Base-by-base conservation (phyloP, 192 early-diverging fungal genomes). In the Gamsiella multidivaricata region DNA sequence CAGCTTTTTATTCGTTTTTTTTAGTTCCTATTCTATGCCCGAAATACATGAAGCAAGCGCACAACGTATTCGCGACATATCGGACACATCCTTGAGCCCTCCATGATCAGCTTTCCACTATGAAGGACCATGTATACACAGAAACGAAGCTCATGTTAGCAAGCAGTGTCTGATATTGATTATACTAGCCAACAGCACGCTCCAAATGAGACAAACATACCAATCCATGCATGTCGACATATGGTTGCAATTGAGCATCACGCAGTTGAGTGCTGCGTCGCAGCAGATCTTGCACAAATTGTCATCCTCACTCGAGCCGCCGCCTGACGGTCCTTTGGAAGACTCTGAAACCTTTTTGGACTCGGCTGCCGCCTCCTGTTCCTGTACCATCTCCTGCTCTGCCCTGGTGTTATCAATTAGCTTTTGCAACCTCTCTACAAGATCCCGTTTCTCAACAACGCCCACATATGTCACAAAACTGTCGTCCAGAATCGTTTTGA, bases 161-260 rank as follows among this genome's bases (percentile, higher is more conserved):
- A n/a, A n/a, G n/a, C n/a, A n/a, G n/a, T n/a, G n/a, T n/a, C n/a
- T n/a, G n/a, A n/a, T n/a, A n/a, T n/a, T n/a, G n/a, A n/a, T n/a
- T n/a, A n/a, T n/a, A n/a, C n/a, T n/a, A n/a, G n/a, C n/a, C n/a
- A n/a, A n/a, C n/a, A n/a, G n/a, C n/a, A n/a, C n/a, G n/a, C n/a
- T 53, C 14, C 32, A 45, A 0, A 41, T 26, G 5, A 23, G 10
- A 56, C 5, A 3, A 55, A 85, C 85, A 26, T 88, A 88, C 64
- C 91, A 94, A 45, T 91, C 91, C 74, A 92, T 87, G 52, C 92
- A 96, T 29, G 93, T 91, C 31, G 88, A 88, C 90, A 94, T 89
- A 75, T 96, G 94, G 34, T 93, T 93, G 65, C 94, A 96, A 69
- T 94, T 89, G 46, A 94, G 79, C 73, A 94, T 91, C 6, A 94